Evolutionary conservation across 2,329 filamentous ascomycete genomes (phyloP).

Genomic region (Nigrospora osmanthi): DNA sequence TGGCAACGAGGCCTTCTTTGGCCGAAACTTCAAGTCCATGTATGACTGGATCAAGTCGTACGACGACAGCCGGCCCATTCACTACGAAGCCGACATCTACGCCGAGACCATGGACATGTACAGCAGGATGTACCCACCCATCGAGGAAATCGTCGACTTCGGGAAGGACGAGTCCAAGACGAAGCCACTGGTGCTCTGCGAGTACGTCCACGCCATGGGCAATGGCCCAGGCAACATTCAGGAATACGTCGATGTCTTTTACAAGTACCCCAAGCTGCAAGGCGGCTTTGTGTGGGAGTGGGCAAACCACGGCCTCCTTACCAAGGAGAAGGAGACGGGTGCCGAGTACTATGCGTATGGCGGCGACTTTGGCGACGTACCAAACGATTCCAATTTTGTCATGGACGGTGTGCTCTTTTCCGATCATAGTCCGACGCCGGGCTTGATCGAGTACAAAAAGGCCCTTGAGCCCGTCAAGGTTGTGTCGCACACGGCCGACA

Average conservation of each 20-base stretch:
- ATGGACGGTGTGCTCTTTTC: slow-evolving; percentile 41
- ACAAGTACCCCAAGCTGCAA: slow-evolving; percentile 47
- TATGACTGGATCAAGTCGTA: slow-evolving; percentile 48
- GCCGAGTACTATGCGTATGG: slow-evolving; percentile 44
- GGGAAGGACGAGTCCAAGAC: slow-evolving; percentile 24
- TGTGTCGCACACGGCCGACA: slow-evolving; percentile 23
- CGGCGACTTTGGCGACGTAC: slow-evolving; percentile 49
- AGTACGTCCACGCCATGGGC: slow-evolving; percentile 54
- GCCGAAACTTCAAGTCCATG: slow-evolving; percentile 56
- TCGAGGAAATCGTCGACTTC: slow-evolving; percentile 29
- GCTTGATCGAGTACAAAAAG: slow-evolving; percentile 36
- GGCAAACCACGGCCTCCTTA: slow-evolving; percentile 44
- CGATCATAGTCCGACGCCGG: slow-evolving; percentile 36
- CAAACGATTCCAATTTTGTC: slow-evolving; percentile 47
- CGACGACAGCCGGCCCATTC: slow-evolving; percentile 47
- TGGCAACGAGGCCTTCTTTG: slow-evolving; percentile 62
- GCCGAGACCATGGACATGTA: slow-evolving; percentile 51
- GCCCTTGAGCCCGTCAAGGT: slow-evolving; percentile 37
- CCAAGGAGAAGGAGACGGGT: slow-evolving; percentile 27
- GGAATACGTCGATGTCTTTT: slow-evolving; percentile 57
- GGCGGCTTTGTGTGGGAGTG: slow-evolving; percentile 58
- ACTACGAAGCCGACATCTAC: slow-evolving; percentile 53
- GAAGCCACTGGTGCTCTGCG: slow-evolving; percentile 47
- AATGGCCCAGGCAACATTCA: slow-evolving; percentile 59
- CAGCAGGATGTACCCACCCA: slow-evolving; percentile 52